These are phyloP conservation scores for Phialocephala sp. DNA, from an alignment of 2,329 filamentous ascomycete species.

Conservation along the genomic window DNA sequence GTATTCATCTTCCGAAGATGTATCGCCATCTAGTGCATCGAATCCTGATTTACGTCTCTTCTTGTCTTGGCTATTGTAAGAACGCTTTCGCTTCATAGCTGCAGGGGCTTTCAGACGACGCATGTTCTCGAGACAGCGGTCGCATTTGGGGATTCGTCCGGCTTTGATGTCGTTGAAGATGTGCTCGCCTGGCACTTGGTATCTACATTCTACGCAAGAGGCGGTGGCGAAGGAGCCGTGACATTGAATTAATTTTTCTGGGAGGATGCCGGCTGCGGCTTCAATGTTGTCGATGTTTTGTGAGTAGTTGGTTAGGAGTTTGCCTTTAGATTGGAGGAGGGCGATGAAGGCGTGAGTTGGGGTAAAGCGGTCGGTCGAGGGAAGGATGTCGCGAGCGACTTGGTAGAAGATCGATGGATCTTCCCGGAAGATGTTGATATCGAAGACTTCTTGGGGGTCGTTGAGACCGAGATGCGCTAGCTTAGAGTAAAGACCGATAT, in stretches of 20 bases:
- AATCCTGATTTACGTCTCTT: slow-evolving; percentile 42
- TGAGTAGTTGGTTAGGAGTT: slow-evolving; percentile 95
- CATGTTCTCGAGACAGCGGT: slow-evolving; percentile 67
- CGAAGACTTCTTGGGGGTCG: slow-evolving; percentile 95
- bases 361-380: slow-evolving; percentile 78
- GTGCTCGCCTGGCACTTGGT: slow-evolving; percentile 73
- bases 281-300: slow-evolving; percentile 99
- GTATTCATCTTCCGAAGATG: slow-evolving; percentile 54
- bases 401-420: slow-evolving; percentile 92
- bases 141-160: slow-evolving; percentile 78
- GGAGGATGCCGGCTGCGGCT: slow-evolving; percentile 78
- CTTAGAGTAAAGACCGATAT: slow-evolving; percentile 88
- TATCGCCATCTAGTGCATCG: slow-evolving; percentile 33
- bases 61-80: slow-evolving; percentile 56
- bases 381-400: slow-evolving; percentile 88
- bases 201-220: slow-evolving; percentile 81
- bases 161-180: slow-evolving; percentile 82
- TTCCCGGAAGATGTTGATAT: slow-evolving; percentile 83
- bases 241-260: slow-evolving; percentile 89
- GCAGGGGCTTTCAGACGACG: slow-evolving; percentile 53
- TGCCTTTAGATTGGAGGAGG: slow-evolving; percentile 83
- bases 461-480: slow-evolving; percentile 74
- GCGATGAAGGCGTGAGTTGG: slow-evolving; percentile 95
- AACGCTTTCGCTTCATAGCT: slow-evolving; percentile 62
- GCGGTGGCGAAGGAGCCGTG: slow-evolving; percentile 96